Base-by-base conservation (phyloP, 257 asterid genomes). In the Cynanchum wilfordii region DNA sequence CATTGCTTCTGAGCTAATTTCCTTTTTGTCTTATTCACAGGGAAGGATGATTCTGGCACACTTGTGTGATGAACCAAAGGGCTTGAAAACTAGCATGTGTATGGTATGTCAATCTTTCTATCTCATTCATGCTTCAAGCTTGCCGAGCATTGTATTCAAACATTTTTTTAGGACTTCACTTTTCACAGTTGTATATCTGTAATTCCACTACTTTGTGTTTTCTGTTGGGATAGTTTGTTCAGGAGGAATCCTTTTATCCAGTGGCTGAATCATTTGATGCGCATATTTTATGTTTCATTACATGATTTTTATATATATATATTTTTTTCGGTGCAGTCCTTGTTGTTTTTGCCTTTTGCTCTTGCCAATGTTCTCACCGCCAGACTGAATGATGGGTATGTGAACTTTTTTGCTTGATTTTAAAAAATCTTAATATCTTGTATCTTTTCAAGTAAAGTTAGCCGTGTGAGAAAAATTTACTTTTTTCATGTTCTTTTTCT, bases 1-100 rank as follows among this genome's bases (percentile, higher is more conserved):
- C 30, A 25, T 20, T 77, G 76, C 77, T 65, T 62, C 75, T 74
- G 60, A 50, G 75, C 75, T 36, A 54, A 63, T 70, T 50, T 52
- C 76, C 74, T 22, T 83, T 82, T 81, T 80, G 74, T 45, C 57
- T 74, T 77, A 20, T 82, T 81, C 78, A 72, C 92, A 92, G 98
- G 98, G 98, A 83, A 86, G 98, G 81, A 80, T 93, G 96, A 89
- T 93, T 82, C 85, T 93, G 50, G 90, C 98, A 72, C 98, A 90
- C 81, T 79, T 93, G 65, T 93, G 97, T 74, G 98, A 93, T 77
- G 98, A 93, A 86, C 97, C 98, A 33, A 93, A 90, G 89, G 98
- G 98, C 76, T 84, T 93, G 86, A 93, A 93, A 87, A 93, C 98
- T 74, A 86, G 87, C 80, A 93, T 93, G 97, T 90, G 98, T 88